These are phyloP conservation scores for Medicago ruthenica DNA, from an alignment of 306 rosid species.

Conservation along the genomic window DNA sequence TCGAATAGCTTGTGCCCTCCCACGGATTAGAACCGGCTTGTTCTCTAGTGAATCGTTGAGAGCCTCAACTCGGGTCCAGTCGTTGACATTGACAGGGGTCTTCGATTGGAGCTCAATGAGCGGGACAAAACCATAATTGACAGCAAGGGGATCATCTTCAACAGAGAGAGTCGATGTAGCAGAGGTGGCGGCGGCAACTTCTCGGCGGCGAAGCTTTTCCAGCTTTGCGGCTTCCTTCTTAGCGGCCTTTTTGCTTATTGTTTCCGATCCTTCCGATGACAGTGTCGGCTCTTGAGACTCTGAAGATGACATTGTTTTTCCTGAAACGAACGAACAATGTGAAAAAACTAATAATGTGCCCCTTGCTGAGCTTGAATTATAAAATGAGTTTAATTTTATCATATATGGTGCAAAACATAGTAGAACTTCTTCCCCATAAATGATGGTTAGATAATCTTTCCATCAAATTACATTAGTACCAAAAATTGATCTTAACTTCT, in stretches of 20 bases:
- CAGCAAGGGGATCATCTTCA: conserved; percentile 72
- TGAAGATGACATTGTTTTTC: conserved; percentile 50
- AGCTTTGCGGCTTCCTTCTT: conserved; percentile 88
- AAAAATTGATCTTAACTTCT: not conserved
- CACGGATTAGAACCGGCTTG: conserved; percentile 62
- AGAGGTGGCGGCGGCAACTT: conserved; percentile 51
- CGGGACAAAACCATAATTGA: conserved; percentile 74
- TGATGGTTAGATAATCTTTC: not conserved
- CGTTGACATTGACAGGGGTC: conserved; percentile 39
- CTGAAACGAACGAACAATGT: not conserved
- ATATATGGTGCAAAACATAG: not conserved
- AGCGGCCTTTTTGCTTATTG: conserved; percentile 77
- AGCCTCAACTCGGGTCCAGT: conserved; percentile 63
- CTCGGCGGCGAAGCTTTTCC: conserved; percentile 82
- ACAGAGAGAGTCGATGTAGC: conserved; percentile 44
- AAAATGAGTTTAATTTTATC: not conserved
- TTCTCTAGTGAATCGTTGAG: conserved; percentile 52
- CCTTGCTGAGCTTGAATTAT: not conserved
- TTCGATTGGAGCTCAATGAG: conserved; percentile 74
- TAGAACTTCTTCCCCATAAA: not conserved
- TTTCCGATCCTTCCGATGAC: conserved; percentile 38
- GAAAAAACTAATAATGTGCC: not conserved
- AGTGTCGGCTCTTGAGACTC: conserved; percentile 43
- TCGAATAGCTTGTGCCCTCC: conserved; percentile 81
- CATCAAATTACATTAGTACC: not conserved